These are phyloP conservation scores for Candida buenavistaensis DNA, from an alignment of 1,139 yeast genomes.

Conservation along the genomic window DNA sequence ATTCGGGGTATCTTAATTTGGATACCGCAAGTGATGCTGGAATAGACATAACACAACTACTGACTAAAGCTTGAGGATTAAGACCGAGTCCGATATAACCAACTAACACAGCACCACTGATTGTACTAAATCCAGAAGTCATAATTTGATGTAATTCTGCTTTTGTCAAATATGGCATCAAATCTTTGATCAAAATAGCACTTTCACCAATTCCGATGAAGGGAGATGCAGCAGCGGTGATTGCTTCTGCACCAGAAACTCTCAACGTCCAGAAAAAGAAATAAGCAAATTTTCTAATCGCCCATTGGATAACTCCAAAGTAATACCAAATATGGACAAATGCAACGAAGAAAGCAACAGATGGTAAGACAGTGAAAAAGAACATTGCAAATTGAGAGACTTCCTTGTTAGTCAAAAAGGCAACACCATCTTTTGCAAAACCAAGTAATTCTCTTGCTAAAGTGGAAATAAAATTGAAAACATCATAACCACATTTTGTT, in stretches of 20 bases:
- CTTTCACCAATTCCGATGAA: slow-evolving; percentile 71
- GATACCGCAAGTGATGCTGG: slow-evolving; percentile 68
- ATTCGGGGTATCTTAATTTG: slow-evolving; percentile 62
- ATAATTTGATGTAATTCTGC: slow-evolving; percentile 68
- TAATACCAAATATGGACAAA: slow-evolving; percentile 63
- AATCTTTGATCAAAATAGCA: slow-evolving; percentile 62
- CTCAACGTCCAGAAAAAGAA: slow-evolving; percentile 64
- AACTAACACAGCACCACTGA: slow-evolving; percentile 66
- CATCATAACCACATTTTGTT: slow-evolving; percentile 61
- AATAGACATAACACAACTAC: slow-evolving; percentile 71
- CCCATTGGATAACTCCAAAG: slow-evolving; percentile 64
- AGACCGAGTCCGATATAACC: slow-evolving; percentile 67
- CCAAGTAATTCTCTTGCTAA: slow-evolving; percentile 61
- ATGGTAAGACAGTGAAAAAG: slow-evolving; percentile 61
- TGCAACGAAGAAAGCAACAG: slow-evolving; percentile 65
- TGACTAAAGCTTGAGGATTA: slow-evolving; percentile 62
- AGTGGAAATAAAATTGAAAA: slow-evolving; percentile 61
- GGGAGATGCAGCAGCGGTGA: slow-evolving; percentile 70
- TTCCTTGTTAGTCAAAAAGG: slow-evolving; percentile 50
- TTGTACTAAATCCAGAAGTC: slow-evolving; percentile 69
- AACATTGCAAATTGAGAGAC: slow-evolving; percentile 47
- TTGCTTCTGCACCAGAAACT: slow-evolving; percentile 67
- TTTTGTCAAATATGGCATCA: slow-evolving; percentile 58
- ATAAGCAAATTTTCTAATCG: slow-evolving; percentile 56
- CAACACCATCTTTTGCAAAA: slow-evolving; percentile 64